Evolutionary conservation across 345 rosid genomes (phyloP), one percentile per base, ranked within the genome.

Genomic region (Populus tremula): DNA sequence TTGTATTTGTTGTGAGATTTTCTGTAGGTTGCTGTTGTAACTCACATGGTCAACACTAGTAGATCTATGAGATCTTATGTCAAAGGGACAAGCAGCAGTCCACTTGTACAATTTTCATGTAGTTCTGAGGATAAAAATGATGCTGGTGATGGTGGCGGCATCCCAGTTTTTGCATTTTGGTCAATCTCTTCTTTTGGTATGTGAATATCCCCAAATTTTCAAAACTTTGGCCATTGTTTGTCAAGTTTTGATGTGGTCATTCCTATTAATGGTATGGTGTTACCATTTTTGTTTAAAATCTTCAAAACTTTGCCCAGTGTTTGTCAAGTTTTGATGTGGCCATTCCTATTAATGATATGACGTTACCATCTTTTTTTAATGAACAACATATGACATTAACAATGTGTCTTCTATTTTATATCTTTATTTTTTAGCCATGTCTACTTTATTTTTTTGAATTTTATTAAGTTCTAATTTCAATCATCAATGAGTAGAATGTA

Each of bases 121-220:
- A 80, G 63, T 66, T 84, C 84, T 20, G 90, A 84, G 70, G 87
- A 90, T 78, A 70, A 62, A 14, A 84, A 82, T 43, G 98, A 93
- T 72, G 70, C 70, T 69, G 97, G 96, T 77, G 97, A 96, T 75
- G 90, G 98, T 39, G 89, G 88, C 25, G 98, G 92, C 62, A 78
- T 88, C 77, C 90, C 90, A 6, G 94, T 92, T 72, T 93, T 86
- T 78, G 72, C 78, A 68, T 91, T 93, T 85, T 87, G 69, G 85
- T 85, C 96, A 56, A 59, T 92, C 66, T 73, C 90, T 74, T 81
- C 78, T 53, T 87, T 88, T 65, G 97, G 99, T 96, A 70, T 29
- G 69, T 39, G 11, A 17, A 6, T 69, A 16, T 56, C n/a, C 65
- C 36, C 47, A 69, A 6, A 27, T 54, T 0, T 49, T 56, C 63